A percentile compares a stretch with the other conserved stretches of the same genome.
phyloP scores from a whole-genome alignment of 192 early-diverging fungal species.

The Linderina pennispora region DNA sequence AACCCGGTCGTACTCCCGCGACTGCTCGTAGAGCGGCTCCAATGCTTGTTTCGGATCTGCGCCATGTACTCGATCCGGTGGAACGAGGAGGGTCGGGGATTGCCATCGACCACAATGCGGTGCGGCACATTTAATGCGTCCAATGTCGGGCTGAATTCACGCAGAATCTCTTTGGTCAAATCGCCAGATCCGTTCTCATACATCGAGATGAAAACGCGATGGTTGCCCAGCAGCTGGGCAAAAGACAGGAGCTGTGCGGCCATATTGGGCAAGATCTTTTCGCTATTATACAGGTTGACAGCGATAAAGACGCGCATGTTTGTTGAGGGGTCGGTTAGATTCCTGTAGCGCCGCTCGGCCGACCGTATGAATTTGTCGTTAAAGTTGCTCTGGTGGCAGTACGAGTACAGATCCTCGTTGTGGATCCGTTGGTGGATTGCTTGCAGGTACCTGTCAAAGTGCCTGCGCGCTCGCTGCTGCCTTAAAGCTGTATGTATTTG shows the following conservation, averaged over 20 bases:
- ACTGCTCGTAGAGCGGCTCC: slow-evolving; percentile 22
- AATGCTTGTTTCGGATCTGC: slow-evolving; percentile 39
- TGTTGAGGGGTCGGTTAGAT: background rate
- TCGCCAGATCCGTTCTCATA: slow-evolving; percentile 47
- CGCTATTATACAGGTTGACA: slow-evolving; percentile 39
- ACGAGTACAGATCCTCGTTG: slow-evolving; percentile 17
- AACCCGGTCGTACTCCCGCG: slow-evolving; percentile 13
- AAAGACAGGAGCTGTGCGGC: slow-evolving; percentile 25
- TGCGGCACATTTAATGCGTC: slow-evolving; percentile 17
- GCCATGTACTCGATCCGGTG: slow-evolving; percentile 50
- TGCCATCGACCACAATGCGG: slow-evolving; percentile 8
- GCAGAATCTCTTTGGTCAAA: slow-evolving; percentile 29
- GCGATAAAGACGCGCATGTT: slow-evolving; percentile 17
- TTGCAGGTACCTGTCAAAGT: slow-evolving; percentile 18
- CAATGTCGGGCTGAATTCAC: slow-evolving; percentile 6
- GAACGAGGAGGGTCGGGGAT: background rate
- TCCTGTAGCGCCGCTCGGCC: slow-evolving; percentile 15
- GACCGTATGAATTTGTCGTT: slow-evolving; percentile 4
- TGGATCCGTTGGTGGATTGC: slow-evolving; percentile 9
- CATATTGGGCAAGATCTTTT: slow-evolving; percentile 38
- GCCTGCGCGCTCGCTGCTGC: background rate
- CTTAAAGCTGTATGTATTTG: too few species aligned
- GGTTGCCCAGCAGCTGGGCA: slow-evolving; percentile 24
- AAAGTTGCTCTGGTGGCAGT: slow-evolving; percentile 21
- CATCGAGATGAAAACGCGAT: slow-evolving; percentile 33